These are phyloP conservation scores for Gymnopilus dilepis DNA, from an alignment of 768 basidiomycete species.

Conservation along the genomic window DNA sequence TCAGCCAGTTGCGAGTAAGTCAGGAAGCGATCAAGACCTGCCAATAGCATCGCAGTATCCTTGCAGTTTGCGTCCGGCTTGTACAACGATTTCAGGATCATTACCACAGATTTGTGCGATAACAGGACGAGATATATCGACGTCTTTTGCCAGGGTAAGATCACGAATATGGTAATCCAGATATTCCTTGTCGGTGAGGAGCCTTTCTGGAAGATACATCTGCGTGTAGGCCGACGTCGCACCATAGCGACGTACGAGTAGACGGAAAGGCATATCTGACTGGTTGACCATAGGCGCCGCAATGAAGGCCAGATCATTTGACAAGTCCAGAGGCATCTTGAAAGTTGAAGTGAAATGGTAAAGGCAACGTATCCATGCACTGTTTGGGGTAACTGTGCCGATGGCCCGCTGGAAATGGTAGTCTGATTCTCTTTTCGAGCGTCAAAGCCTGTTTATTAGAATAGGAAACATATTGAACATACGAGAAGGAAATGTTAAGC, in stretches of 20 bases:
- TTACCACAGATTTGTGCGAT: slow-evolving; percentile 80
- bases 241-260: slow-evolving; percentile 64
- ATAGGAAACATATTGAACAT: no score
- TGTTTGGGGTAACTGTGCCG: no score
- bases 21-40: slow-evolving; percentile 31
- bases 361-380: no score
- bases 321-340: slow-evolving; percentile 24
- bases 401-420: no score
- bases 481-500: no score
- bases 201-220: slow-evolving; percentile 69
- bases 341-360: no score
- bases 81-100: slow-evolving; percentile 62
- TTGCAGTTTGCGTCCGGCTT: slow-evolving; percentile 65
- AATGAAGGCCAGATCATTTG: slow-evolving; percentile 46
- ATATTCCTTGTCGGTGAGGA: slow-evolving; percentile 69
- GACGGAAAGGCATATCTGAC: slow-evolving; percentile 76
- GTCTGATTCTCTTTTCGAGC: no score
- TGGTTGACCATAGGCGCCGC: slow-evolving; percentile 84
- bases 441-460: no score
- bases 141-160: slow-evolving; percentile 40
- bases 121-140: slow-evolving; percentile 48
- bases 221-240: slow-evolving; percentile 77
- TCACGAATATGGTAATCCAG: slow-evolving; percentile 67
- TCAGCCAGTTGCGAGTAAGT: background rate
- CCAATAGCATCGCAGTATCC: slow-evolving; percentile 73